Evolutionary conservation across 2,329 filamentous ascomycete genomes (phyloP).

Genomic region (Blastomyces silverae): DNA sequence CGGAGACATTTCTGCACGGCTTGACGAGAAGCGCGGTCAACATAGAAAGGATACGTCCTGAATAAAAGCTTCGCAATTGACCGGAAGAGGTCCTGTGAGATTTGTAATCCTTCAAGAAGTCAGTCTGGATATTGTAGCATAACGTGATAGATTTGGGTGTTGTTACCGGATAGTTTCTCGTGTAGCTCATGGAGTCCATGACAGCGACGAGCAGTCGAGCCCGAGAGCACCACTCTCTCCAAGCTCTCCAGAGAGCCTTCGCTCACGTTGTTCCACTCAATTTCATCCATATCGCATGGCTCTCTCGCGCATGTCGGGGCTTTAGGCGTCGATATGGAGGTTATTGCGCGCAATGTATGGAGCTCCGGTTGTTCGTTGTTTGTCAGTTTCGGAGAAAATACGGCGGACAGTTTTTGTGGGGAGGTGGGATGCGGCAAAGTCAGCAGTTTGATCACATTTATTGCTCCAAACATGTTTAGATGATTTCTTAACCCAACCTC

Average conservation of each 20-base stretch:
- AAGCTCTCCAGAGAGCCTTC: conserved; percentile 38
- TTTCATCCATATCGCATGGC: conserved; percentile 38
- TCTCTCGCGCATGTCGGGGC: conserved; percentile 29
- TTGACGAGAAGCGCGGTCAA: conserved; percentile 74
- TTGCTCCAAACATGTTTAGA: too few relatives aligned
- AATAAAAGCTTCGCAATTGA: conserved; percentile 67
- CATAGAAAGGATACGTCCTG: conserved; percentile 78
- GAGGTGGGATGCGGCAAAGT: conserved; percentile 4
- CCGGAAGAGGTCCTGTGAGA: conserved; percentile 30
- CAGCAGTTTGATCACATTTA: conserved; percentile 1
- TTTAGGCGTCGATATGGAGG: neutral
- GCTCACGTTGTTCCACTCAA: conserved; percentile 42
- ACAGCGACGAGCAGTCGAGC: conserved; percentile 39
- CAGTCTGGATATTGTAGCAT: conserved; percentile 3
- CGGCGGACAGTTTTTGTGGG: neutral
- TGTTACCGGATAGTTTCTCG: conserved; percentile 38
- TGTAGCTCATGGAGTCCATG: conserved; percentile 41
- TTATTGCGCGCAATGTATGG: conserved; percentile 1
- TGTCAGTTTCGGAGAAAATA: conserved; percentile 5
- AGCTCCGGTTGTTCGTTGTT: neutral
- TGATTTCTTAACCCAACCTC: neutral
- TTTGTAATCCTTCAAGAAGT: conserved; percentile 27
- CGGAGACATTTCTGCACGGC: conserved; percentile 75
- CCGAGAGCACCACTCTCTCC: conserved; percentile 37
- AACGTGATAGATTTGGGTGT: conserved; percentile 17